Evolutionary conservation across 371 early-diverging fungal genomes (phyloP).

Genomic region (Lichtheimia corymbifera): DNA sequence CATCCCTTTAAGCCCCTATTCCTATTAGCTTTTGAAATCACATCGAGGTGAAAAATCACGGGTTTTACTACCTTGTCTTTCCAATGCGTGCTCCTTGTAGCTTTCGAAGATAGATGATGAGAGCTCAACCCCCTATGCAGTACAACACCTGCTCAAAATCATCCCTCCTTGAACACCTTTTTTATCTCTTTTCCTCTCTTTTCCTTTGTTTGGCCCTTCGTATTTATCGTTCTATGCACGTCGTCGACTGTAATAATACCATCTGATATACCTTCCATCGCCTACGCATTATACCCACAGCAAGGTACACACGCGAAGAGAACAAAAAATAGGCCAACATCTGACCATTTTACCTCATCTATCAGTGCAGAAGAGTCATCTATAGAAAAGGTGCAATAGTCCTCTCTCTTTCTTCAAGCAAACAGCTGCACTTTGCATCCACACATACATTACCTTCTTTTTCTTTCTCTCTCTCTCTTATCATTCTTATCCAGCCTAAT

Average conservation of each 20-base stretch:
- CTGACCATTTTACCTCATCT: not conserved
- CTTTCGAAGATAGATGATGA: slow-evolving; percentile 5
- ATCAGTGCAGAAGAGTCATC: not conserved
- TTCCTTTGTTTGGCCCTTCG: slow-evolving; percentile 1
- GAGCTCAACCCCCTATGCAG: slow-evolving; percentile 5
- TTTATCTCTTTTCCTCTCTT: slow-evolving; percentile 2
- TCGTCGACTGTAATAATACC: slow-evolving; percentile 1
- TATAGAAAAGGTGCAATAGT: not conserved
- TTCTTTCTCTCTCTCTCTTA: slow-evolving; percentile 3
- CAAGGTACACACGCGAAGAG: too few species aligned
- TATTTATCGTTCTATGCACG: not conserved
- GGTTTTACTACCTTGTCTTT: slow-evolving; percentile 11
- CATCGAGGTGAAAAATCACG: not conserved
- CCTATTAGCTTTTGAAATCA: slow-evolving; percentile 1
- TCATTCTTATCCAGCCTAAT: slow-evolving; percentile 12
- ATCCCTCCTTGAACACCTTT: not conserved
- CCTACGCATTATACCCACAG: slow-evolving; percentile 3
- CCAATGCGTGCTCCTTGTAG: not conserved
- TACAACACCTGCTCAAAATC: slow-evolving; percentile 7
- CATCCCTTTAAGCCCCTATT: not conserved
- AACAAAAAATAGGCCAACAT: not conserved
- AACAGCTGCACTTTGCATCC: not conserved
- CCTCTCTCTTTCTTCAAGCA: not conserved
- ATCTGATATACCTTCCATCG: not conserved
- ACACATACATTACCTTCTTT: slow-evolving; percentile 8